Base-by-base conservation (phyloP, 495 filamentous ascomycete genomes). In the Penicillium paxilli region DNA sequence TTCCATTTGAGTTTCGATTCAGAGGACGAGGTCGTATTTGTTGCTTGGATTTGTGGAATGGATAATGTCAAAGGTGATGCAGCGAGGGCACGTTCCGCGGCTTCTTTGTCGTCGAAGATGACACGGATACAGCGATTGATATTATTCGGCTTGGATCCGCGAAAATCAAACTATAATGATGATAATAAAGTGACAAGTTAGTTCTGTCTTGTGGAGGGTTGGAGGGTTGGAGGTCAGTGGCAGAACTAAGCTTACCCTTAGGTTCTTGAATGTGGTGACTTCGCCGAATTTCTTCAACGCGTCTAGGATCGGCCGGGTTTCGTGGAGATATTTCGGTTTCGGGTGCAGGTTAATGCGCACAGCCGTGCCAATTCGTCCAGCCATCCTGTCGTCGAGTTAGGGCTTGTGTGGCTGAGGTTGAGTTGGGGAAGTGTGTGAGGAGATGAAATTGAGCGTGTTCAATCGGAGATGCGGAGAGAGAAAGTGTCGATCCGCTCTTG, bases 261-360 rank as follows among this genome's bases (percentile, higher is more conserved):
- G 72, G 59, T 81, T 85, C 67, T 85, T 83, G 73, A 90, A 97
- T 55, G 85, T 84, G 20, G 84, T 80, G 8, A 97, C 81, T 46
- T 91, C 83, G 47, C 90, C 91, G 67, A 88, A 88, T 62, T 80
- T 80, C 66, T 91, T 84, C 21, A 97, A 71, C 20, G 87, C 80
- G 30, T 80, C 76, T 21, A 95, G 76, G 25, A 97, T 75, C 24
- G 85, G 79, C 46, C 86, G 84, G 41, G 87, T 87, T 62, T 96
- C 89, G 20, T 74, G 63, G n/a, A 96, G 74, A 56, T 69, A 83
- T 11, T 69, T 68, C 0, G 90, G 85, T 0, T 80, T 71, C 0
- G 90, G 91, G 17, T 69, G 58, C 41, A 91, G 83, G 47, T 77
- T 82, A 32, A 96, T 64, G 62, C 85, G 84, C 11, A 95, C 71